phyloP scores from a whole-genome alignment of 139 green algal species.

The Coelastrella sp. region DNA sequence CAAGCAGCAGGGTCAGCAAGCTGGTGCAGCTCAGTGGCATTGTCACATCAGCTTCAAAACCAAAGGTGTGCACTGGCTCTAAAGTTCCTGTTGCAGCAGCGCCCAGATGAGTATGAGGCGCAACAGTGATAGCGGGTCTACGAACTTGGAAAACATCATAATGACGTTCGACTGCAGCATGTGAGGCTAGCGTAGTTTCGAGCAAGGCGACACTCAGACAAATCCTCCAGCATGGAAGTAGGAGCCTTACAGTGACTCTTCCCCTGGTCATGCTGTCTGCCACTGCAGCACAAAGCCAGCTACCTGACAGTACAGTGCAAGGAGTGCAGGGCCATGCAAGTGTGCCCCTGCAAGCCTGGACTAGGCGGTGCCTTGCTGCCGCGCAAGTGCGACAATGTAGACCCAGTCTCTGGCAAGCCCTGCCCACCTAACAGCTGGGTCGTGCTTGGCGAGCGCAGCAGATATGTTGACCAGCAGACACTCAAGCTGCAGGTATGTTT shows the following conservation, averaged over 20 bases:
- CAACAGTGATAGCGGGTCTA: too few relatives aligned
- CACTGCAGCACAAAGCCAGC: slow-evolving; percentile 92
- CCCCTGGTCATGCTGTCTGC: not conserved
- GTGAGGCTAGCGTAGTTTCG: too few relatives aligned
- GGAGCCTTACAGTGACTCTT: too few relatives aligned
- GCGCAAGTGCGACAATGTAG: slow-evolving; percentile 51
- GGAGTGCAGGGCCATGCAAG: slow-evolving; percentile 82
- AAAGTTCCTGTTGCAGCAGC: too few relatives aligned
- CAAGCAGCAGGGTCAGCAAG: slow-evolving; percentile 82
- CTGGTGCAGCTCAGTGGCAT: slow-evolving; percentile 98
- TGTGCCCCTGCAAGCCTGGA: slow-evolving; percentile 84
- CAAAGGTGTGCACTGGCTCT: slow-evolving; percentile 67
- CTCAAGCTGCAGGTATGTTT: slow-evolving; percentile 92
- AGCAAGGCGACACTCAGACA: not conserved
- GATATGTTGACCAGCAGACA: slow-evolving; percentile 97
- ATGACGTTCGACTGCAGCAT: too few relatives aligned
- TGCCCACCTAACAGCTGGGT: slow-evolving; percentile 91
- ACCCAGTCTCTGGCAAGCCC: slow-evolving; percentile 40
- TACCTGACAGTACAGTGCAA: slow-evolving; percentile 92
- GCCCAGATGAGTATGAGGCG: too few relatives aligned
- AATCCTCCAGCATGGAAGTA: not conserved
- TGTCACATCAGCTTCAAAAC: slow-evolving; percentile 90
- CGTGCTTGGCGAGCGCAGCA: slow-evolving; percentile 81
- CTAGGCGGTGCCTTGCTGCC: slow-evolving; percentile 85
- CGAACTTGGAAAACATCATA: too few relatives aligned